phyloP scores from a whole-genome alignment of 2,329 filamentous ascomycete species.

The Tothia fuscella region DNA sequence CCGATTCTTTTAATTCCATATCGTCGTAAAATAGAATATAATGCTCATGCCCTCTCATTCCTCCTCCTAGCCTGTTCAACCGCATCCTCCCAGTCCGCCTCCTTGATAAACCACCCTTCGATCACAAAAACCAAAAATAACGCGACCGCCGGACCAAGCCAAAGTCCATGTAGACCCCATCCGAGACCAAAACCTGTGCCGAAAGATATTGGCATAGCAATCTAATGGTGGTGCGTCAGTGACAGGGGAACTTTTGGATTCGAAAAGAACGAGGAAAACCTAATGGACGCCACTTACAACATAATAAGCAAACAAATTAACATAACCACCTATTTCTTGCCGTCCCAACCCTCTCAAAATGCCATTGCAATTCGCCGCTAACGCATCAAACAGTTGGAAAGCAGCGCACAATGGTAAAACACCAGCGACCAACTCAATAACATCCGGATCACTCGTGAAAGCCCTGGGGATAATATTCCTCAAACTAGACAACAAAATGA shows the following conservation, averaged over 20 bases:
- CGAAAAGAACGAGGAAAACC: neutral
- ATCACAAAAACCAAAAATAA: slow-evolving; percentile 9
- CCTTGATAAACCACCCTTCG: slow-evolving; percentile 37
- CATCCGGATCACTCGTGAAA: slow-evolving; percentile 57
- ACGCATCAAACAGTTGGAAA: slow-evolving; percentile 81
- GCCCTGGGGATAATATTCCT: slow-evolving; percentile 64
- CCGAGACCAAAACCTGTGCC: slow-evolving; percentile 61
- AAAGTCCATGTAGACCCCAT: slow-evolving; percentile 71
- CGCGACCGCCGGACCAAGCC: slow-evolving; percentile 55
- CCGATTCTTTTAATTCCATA: too few relatives aligned
- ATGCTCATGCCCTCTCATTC: slow-evolving; percentile 31
- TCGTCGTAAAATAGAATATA: too few relatives aligned
- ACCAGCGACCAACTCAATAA: slow-evolving; percentile 50
- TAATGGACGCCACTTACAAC: slow-evolving; percentile 25
- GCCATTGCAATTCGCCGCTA: slow-evolving; percentile 70
- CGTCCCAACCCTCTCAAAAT: slow-evolving; percentile 76
- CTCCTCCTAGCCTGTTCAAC: slow-evolving; percentile 48
- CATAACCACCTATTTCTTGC: slow-evolving; percentile 81
- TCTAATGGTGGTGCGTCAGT: slow-evolving; percentile 12
- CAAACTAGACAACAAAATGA: slow-evolving; percentile 54
- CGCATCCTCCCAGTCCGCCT: slow-evolving; percentile 44
- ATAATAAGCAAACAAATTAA: slow-evolving; percentile 81
- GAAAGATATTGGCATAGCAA: slow-evolving; percentile 78
- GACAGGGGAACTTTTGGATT: neutral
- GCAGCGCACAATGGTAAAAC: slow-evolving; percentile 72